These are phyloP conservation scores for Pythium monospermum DNA, from an alignment of 352 stramenopile genomes.

Conservation along the genomic window DNA sequence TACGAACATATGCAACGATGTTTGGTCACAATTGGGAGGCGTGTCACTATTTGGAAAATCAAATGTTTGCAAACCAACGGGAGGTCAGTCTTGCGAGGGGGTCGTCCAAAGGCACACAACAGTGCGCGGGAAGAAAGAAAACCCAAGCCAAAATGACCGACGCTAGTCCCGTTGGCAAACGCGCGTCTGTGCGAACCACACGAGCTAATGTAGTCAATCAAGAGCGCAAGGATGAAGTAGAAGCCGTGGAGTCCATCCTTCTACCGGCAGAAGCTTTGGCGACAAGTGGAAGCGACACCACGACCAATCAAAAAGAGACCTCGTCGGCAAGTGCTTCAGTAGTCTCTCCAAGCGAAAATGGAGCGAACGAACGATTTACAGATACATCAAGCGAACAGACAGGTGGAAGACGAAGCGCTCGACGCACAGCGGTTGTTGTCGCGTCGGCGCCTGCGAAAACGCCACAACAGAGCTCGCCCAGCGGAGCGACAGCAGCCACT, in stretches of 20 bases:
- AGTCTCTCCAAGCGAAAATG: neutral
- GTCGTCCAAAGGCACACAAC: neutral
- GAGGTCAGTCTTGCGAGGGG: conserved; percentile 29
- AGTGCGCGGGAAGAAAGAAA: conserved; percentile 15
- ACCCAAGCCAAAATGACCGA: conserved; percentile 1
- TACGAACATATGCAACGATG: conserved; percentile 2
- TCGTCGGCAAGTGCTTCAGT: neutral
- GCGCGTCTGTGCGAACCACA: conserved; percentile 17
- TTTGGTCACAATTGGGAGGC: neutral
- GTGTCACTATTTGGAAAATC: too few species aligned
- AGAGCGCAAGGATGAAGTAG: conserved; percentile 17
- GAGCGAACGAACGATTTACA: neutral
- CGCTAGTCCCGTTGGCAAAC: conserved; percentile 7
- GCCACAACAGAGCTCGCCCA: neutral
- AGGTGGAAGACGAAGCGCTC: conserved; percentile 4
- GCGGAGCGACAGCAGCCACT: neutral
- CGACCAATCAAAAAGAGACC: neutral
- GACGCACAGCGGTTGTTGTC: conserved; percentile 1
- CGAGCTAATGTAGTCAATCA: conserved; percentile 9
- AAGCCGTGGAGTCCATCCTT: conserved; percentile 4
- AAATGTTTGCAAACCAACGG: conserved; percentile 12
- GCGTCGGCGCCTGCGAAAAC: neutral
- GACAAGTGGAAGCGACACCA: neutral
- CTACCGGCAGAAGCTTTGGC: neutral
- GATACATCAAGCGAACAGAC: neutral